Base-by-base conservation (phyloP, 2,329 filamentous ascomycete species). In the Aspergillus sclerotialis region DNA sequence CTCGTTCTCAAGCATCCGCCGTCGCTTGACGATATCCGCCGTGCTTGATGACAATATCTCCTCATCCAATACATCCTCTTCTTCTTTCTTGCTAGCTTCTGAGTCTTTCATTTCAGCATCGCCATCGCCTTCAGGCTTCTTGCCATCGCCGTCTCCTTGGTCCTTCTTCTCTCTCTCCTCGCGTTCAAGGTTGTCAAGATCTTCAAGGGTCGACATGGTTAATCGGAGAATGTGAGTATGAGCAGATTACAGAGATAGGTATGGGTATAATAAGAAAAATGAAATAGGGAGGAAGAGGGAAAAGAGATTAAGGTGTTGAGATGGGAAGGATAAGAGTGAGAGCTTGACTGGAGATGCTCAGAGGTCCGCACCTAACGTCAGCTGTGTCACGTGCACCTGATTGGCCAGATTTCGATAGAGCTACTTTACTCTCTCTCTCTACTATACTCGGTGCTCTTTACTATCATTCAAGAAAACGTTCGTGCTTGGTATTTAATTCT, bases 41-140 rank as follows among this genome's bases (percentile, higher is more conserved):
- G 92, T 96, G 72, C 83, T 90, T 52, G 93, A 82, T 61, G 79
- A 82, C 41, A 96, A 77, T 53, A 98, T 90, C 69, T 98, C 92
- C 36, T 90, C 82, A 64, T 96, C 90, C 45, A 98, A 75, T 35
- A 89, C 82, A 31, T 90, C 85, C 51, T 85, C 81, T 52, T 77
- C 76, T 37, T 79, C 68, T 44, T 72, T 72, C 47, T 76, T 72
- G 27, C 63, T 75, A 18, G 71, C 65, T 44, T 82, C 80, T 8
- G 79, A 82, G 60, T 95, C 89, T 62, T 90, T 80, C 89, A 95
- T 95, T 38, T 94, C 87, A 32, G 82, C 82, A 68, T 95, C 90
- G 31, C 75, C 83, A 53, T 82, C 79, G 36, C 70, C 67, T 38
- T 67, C 63, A 42, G 23, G 14, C 68, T 43, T 71, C 68, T 23